Evolutionary conservation across 192 early-diverging fungal species (phyloP).

Genomic region (Coemansia sp.): DNA sequence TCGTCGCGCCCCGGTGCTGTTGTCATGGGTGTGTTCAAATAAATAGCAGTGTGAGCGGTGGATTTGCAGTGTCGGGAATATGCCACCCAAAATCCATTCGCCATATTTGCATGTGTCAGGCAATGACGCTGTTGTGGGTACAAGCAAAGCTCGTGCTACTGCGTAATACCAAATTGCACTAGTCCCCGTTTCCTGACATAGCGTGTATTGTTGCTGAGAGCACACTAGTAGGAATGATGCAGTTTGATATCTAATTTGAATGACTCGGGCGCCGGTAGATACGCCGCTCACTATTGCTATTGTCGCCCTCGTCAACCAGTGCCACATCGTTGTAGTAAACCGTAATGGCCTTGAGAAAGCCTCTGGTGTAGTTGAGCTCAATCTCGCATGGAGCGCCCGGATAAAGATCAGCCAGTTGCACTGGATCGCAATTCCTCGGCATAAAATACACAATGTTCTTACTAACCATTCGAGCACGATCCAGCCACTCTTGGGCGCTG

Average conservation of each 20-base stretch:
- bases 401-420: constrained; percentile 67
- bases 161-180: neutral
- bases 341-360: constrained; percentile 68
- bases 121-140: neutral
- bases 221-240: too few species aligned
- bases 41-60: neutral
- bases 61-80: neutral
- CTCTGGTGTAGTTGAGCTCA: constrained; percentile 75
- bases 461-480: constrained; percentile 66
- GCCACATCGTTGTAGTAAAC: constrained; percentile 83
- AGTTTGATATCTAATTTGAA: neutral
- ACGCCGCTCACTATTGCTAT: constrained; percentile 4
- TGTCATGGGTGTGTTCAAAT: neutral
- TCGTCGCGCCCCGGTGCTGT: neutral
- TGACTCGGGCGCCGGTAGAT: neutral
- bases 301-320: constrained; percentile 3
- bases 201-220: neutral
- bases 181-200: neutral
- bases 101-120: neutral
- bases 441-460: constrained; percentile 83
- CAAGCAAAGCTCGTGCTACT: neutral
- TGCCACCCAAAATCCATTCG: neutral
- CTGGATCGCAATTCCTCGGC: constrained; percentile 77
- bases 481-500: constrained; percentile 61
- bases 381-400: constrained; percentile 71